Evolutionary conservation across 495 filamentous ascomycete genomes (phyloP).

Genomic region (Beverwykella pulmonaria): DNA sequence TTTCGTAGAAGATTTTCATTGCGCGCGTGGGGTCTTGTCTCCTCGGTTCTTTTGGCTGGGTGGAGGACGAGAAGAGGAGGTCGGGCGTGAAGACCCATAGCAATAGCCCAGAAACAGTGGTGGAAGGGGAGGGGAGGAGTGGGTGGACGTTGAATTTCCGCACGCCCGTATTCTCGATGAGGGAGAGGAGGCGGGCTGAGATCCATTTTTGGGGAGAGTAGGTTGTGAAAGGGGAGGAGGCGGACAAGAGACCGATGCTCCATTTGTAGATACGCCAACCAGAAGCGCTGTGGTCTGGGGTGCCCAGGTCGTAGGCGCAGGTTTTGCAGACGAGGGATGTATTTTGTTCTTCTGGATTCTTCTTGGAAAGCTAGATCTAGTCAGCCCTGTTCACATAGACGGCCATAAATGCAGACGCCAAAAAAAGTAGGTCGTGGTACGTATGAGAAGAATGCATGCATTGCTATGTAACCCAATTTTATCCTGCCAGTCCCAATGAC

Average conservation of each 20-base stretch:
- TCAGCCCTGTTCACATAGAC: too few relatives aligned
- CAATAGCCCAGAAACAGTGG: conserved; percentile 12
- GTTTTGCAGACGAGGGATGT: conserved; percentile 1
- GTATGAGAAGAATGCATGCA: too few relatives aligned
- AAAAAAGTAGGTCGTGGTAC: not conserved
- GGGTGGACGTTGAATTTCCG: conserved; percentile 41
- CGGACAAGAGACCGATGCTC: conserved; percentile 7
- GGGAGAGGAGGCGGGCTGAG: conserved; percentile 39
- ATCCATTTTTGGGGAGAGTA: conserved; percentile 45
- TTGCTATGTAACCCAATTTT: conserved; percentile 22
- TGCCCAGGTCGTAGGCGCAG: conserved; percentile 17
- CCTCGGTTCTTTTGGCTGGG: not conserved
- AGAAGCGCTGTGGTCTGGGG: not conserved
- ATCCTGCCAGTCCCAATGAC: conserved; percentile 30
- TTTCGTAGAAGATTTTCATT: conserved; percentile 44
- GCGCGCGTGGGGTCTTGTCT: conserved; percentile 38
- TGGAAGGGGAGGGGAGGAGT: not conserved
- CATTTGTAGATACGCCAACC: conserved; percentile 30
- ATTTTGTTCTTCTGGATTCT: too few relatives aligned
- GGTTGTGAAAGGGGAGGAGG: not conserved
- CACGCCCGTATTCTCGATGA: conserved; percentile 41
- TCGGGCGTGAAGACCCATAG: conserved; percentile 47
- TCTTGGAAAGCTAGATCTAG: too few relatives aligned
- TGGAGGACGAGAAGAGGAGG: conserved; percentile 44
- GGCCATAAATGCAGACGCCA: too few relatives aligned